Conservation (phyloP, 257 asterid genomes). For the Solanum lignicaule region DNA sequence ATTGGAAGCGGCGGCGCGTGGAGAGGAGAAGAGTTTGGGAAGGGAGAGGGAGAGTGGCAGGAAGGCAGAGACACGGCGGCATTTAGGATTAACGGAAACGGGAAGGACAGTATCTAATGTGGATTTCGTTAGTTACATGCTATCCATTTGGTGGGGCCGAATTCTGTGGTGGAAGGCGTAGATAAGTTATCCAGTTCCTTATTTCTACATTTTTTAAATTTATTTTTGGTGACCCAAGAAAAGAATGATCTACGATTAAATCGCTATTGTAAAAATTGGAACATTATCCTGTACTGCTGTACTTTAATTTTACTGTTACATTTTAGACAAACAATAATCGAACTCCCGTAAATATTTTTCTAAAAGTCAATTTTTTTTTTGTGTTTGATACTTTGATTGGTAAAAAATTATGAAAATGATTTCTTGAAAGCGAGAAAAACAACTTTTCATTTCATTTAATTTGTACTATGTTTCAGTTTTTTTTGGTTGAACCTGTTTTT, state of each 20-base stretch:
- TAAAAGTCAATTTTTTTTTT: too few relatives aligned
- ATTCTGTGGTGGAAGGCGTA: not conserved
- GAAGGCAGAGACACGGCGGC: conserved; percentile 9
- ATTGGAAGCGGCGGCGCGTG: conserved; percentile 8
- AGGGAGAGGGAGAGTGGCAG: conserved; percentile 13
- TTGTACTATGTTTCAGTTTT: not conserved
- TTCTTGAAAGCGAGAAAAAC: not conserved
- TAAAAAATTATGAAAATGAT: not conserved
- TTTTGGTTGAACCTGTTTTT: not conserved
- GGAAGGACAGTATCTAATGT: not conserved
- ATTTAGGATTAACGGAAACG: not conserved
- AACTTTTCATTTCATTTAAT: not conserved
- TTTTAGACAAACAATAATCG: not conserved
- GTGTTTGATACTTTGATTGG: not conserved
- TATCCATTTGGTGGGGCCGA: not conserved
- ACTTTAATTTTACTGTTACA: too few relatives aligned
- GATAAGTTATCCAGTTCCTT: not conserved
- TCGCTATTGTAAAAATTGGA: not conserved
- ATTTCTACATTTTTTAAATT: not conserved
- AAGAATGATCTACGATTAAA: not conserved
- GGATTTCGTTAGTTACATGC: not conserved
- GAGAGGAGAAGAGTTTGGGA: not conserved
- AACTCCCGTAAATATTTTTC: not conserved
- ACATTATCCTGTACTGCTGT: not conserved
- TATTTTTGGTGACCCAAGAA: not conserved